A percentile compares a stretch with the other conserved stretches of the same genome.
Evolutionary conservation across 441 rosid species (phyloP).

Genomic region (Sinapis alba): DNA sequence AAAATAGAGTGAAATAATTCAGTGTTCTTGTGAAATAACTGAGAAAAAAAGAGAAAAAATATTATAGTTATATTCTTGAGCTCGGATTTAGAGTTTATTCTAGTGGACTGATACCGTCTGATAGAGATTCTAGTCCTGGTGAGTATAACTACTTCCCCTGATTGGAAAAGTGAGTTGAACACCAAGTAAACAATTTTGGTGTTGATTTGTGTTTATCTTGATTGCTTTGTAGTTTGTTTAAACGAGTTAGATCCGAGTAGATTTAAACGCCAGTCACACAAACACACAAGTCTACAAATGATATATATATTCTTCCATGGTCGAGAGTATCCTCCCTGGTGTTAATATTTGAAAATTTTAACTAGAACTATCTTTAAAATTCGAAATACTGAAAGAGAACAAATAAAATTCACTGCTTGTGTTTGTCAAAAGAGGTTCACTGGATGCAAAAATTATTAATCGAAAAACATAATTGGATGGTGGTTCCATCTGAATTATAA

Average conservation of each 20-base stretch:
- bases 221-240: not conserved
- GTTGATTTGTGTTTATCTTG: not conserved
- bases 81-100: not conserved
- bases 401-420: not conserved
- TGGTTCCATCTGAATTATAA: constrained; percentile 17
- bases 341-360: not conserved
- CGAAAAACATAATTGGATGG: constrained; percentile 20
- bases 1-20: too few relatives aligned
- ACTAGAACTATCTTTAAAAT: not conserved
- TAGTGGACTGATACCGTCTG: too few relatives aligned
- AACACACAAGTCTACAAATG: not conserved
- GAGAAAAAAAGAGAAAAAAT: too few relatives aligned
- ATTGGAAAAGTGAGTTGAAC: not conserved
- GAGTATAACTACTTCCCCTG: not conserved
- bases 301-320: too few relatives aligned
- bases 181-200: not conserved
- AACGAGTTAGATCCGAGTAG: not conserved
- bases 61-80: too few relatives aligned
- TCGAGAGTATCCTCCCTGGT: not conserved
- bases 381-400: not conserved
- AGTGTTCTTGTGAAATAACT: too few relatives aligned
- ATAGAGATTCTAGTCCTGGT: not conserved
- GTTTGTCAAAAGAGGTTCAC: not conserved
- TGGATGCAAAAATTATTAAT: not conserved
- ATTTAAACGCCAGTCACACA: not conserved